phyloP scores from a whole-genome alignment of 225 moss, liverwort and hornwort genomes.

The Pleurozium schreberi region DNA sequence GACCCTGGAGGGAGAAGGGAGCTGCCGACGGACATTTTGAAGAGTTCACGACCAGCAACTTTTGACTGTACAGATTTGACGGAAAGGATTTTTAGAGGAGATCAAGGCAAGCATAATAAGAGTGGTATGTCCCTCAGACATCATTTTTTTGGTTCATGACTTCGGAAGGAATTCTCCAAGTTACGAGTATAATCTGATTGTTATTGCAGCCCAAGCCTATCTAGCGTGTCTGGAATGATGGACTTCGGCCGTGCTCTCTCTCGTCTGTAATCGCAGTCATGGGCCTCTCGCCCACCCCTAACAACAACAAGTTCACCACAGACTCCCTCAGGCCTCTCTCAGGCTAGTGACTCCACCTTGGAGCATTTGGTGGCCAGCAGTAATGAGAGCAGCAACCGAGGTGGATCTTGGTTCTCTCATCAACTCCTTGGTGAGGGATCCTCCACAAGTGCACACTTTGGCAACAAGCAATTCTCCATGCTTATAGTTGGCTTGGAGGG shows the following conservation, averaged over 20 bases:
- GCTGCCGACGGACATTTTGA: neutral
- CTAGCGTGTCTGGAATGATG: conserved; percentile 59
- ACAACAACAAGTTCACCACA: neutral
- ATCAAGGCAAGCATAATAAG: neutral
- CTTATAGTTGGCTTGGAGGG: conserved; percentile 9
- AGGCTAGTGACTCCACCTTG: conserved; percentile 26
- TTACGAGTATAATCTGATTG: neutral
- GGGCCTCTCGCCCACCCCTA: conserved; percentile 49
- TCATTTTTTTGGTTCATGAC: neutral
- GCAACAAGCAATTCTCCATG: conserved; percentile 20
- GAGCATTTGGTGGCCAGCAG: conserved; percentile 54
- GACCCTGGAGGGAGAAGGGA: neutral
- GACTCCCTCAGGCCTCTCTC: neutral
- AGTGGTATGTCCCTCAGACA: neutral
- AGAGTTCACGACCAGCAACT: neutral
- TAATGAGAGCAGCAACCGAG: conserved; percentile 18
- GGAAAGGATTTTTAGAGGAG: neutral
- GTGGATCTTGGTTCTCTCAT: conserved; percentile 20
- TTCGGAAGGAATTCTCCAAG: neutral
- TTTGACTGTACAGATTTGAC: neutral
- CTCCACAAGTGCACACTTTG: conserved; percentile 4
- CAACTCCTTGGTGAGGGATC: conserved; percentile 6
- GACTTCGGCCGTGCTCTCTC: conserved; percentile 99
- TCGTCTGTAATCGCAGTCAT: conserved; percentile 98
- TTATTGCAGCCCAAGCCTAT: conserved; percentile 43